A percentile compares a stretch with the other conserved stretches of the same genome.
phyloP scores from a whole-genome alignment of 345 rosid species.

The Corymbia maculata region DNA sequence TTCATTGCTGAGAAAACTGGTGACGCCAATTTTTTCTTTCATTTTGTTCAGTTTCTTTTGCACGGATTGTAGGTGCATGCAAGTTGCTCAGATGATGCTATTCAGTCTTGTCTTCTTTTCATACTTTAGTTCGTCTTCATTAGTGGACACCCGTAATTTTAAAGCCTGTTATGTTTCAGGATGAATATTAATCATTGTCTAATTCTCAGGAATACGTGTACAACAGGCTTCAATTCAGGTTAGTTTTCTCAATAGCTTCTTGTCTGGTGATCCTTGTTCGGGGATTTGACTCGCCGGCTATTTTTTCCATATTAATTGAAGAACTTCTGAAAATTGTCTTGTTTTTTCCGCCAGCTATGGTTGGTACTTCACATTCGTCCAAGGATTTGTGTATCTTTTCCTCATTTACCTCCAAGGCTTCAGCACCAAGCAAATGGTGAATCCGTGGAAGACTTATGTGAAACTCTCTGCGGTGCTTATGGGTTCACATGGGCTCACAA shows the following conservation, averaged over 20 bases:
- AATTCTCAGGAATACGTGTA: conserved; percentile 81
- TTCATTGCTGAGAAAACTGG: background rate
- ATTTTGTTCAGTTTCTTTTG: background rate
- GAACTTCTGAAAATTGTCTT: background rate
- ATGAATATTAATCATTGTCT: background rate
- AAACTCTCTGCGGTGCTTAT: conserved; percentile 95
- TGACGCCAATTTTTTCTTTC: background rate
- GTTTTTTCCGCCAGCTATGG: conserved; percentile 54
- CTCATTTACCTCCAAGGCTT: conserved; percentile 91
- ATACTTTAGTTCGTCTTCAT: background rate
- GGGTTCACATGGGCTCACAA: conserved; percentile 96
- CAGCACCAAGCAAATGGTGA: conserved; percentile 80
- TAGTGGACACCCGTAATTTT: background rate
- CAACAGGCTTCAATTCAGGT: conserved; percentile 92
- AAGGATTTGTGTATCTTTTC: conserved; percentile 87
- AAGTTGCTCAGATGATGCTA: background rate
- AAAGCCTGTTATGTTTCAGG: background rate
- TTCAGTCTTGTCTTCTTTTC: background rate
- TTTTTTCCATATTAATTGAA: background rate
- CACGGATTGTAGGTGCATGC: background rate
- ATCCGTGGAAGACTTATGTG: conserved; percentile 91
- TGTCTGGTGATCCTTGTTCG: background rate
- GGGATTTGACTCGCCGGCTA: background rate
- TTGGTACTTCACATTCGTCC: conserved; percentile 97
- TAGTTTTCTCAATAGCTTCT: background rate